Base-by-base conservation (phyloP, 2,329 filamentous ascomycete species). In the Hypoxylon sp. region DNA sequence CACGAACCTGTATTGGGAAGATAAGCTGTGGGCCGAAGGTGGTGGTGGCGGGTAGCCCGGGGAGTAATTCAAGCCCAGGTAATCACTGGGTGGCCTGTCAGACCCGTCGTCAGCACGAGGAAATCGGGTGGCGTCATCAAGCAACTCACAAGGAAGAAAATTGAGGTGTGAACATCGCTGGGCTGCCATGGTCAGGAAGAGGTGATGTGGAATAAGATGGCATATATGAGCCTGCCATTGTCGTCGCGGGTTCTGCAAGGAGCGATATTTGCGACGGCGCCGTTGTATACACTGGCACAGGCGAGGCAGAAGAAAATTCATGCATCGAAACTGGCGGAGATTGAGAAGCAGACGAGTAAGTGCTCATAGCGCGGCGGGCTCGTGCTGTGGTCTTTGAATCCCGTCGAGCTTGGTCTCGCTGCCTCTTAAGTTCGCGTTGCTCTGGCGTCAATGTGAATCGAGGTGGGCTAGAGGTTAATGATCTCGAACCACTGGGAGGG, bases 351-450 rank as follows among this genome's bases (percentile, higher is more conserved):
- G 75, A 65, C 2, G 74, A 75, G 64, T 81, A 80, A 68, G 71
- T 81, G 79, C 85, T 87, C 76, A 82, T 84, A 33, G 83, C 82
- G 59, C 88, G 84, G 69, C 85, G 83, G 54, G 85, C 81, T 65
- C 88, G 84, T 7, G 80, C 77, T 2, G 83, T 81, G 14, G 86
- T 77, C 76, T 90, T 90, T 6, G 85, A 85, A 71, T 88, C 86
- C 72, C 88, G 83, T 64, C 89, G 85, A 49, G 83, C 85, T 72
- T 86, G 86, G 71, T 90, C 88, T 68, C 85, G 83, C 73, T 90
- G 88, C 65, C 88, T 84, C 80, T 88, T 90, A 46, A 90, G 77
- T 74, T 89, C 88, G 69, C 88, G 85, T 77, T 90, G 88, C 75
- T 90, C 88, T 6, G 86, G 81, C 5, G 87, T 88, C 75, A 90